phyloP scores from a whole-genome alignment of 1,284 basidiomycete species.

The Sphagnurus paluster region DNA sequence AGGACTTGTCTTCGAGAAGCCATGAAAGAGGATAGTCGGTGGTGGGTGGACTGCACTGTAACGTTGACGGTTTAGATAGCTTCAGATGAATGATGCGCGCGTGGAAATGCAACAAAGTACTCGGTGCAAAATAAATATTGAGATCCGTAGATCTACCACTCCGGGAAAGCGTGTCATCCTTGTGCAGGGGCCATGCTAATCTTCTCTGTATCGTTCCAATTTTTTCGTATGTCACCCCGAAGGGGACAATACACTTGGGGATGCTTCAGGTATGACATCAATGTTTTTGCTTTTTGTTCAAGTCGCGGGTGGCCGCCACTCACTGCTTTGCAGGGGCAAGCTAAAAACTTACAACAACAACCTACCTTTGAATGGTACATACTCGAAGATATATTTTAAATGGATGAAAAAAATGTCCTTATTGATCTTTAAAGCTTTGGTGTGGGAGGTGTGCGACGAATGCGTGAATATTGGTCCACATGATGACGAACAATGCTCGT shows the following conservation, averaged over 20 bases:
- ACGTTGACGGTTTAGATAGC: no score
- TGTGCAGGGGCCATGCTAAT: conserved; percentile 21
- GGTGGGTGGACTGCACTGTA: no score
- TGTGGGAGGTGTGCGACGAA: no score
- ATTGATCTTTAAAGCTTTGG: no score
- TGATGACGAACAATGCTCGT: no score
- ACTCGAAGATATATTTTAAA: no score
- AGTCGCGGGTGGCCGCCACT: conserved; percentile 11
- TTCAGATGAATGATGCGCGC: background rate
- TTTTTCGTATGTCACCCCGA: conserved; percentile 21
- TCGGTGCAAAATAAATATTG: conserved; percentile 18
- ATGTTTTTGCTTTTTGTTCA: conserved; percentile 16
- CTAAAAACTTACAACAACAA: no score
- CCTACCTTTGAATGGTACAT: no score
- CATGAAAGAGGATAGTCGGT: background rate
- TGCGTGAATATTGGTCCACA: no score
- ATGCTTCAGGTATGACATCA: background rate
- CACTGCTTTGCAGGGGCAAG: no score
- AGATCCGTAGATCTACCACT: conserved; percentile 22
- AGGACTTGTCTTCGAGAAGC: conserved; percentile 11
- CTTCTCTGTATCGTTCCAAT: conserved; percentile 21
- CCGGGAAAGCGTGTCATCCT: conserved; percentile 22
- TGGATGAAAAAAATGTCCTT: no score
- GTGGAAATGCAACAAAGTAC: no score
- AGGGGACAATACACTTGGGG: background rate